Evolutionary conservation across 305 asterid species (phyloP).

Genomic region (Striga hermonthica): DNA sequence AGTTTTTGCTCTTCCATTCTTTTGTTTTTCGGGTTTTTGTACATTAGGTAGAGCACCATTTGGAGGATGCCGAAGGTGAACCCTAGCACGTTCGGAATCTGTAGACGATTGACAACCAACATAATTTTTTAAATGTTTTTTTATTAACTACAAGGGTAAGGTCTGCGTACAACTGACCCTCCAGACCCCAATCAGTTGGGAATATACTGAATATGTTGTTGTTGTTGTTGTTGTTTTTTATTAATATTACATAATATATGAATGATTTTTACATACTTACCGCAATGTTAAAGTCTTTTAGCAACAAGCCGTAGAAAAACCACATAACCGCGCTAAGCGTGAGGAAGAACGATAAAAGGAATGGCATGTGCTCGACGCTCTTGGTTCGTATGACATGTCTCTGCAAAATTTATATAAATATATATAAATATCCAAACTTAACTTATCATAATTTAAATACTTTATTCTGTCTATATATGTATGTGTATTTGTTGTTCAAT

Average conservation of each 20-base stretch:
- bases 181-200: no score
- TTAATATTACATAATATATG: no score
- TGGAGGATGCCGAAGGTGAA: neutral
- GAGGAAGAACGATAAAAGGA: constrained; percentile 64
- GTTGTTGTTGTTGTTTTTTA: no score
- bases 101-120: neutral
- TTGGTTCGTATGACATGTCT: constrained; percentile 66
- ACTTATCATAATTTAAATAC: no score
- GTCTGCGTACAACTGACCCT: no score
- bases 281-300: constrained; percentile 62
- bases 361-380: constrained; percentile 80
- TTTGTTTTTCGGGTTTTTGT: neutral
- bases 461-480: no score
- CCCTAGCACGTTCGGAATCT: neutral
- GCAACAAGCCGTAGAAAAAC: constrained; percentile 72
- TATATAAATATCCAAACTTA: no score
- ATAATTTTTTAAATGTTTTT: no score
- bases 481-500: no score
- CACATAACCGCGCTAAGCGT: constrained; percentile 78
- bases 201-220: no score
- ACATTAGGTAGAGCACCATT: neutral
- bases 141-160: no score
- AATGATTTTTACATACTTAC: constrained; percentile 41
- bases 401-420: constrained; percentile 30
- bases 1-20: neutral